Conservation (phyloP, 306 rosid species). For the Hippophae gyantsensis region DNA sequence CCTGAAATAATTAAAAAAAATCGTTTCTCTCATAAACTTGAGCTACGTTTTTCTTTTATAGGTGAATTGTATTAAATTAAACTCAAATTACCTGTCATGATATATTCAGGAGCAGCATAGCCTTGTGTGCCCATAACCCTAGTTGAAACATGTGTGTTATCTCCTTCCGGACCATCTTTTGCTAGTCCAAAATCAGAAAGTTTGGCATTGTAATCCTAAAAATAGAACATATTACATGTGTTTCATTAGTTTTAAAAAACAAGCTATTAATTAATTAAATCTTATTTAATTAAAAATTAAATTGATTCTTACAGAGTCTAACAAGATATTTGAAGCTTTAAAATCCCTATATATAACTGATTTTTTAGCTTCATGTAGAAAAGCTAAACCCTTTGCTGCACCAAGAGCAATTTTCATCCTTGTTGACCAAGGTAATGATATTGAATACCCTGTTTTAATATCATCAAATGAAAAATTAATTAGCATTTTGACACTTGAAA, state of each 20-base stretch:
- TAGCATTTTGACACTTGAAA: not conserved
- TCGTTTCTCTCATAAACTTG: not conserved
- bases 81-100: constrained; percentile 64
- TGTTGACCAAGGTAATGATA: constrained; percentile 61
- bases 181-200: constrained; percentile 96
- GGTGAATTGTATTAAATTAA: not conserved
- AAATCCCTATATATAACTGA: constrained; percentile 85
- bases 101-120: constrained; percentile 88
- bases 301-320: constrained; percentile 50
- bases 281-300: not conserved
- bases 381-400: constrained; percentile 67
- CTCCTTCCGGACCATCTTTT: constrained; percentile 96
- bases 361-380: constrained; percentile 65
- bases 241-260: not conserved
- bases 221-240: not conserved
- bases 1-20: constrained; percentile 22
- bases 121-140: constrained; percentile 97
- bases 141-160: constrained; percentile 91
- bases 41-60: too few relatives aligned
- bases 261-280: not conserved
- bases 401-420: constrained; percentile 76
- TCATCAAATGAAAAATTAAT: not conserved
- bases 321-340: constrained; percentile 66
- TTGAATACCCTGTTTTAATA: constrained; percentile 42
- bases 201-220: constrained; percentile 67